A percentile compares a stretch with the other conserved stretches of the same genome.
phyloP scores from a whole-genome alignment of 2,329 filamentous ascomycete species.

The Monilinia fructicola region DNA sequence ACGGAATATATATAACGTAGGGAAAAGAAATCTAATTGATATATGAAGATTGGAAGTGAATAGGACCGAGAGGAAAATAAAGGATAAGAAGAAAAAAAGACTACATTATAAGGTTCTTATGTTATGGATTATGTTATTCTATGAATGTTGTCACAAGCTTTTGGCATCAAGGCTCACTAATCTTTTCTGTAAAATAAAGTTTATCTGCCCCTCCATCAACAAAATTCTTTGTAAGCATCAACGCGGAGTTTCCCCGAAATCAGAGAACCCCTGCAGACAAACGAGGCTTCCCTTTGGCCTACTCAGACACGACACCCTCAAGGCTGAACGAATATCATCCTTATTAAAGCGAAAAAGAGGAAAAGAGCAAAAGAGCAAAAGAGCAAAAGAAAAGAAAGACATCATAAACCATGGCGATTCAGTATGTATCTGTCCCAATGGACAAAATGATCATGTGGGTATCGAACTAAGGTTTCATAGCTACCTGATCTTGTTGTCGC shows the following conservation, averaged over 20 bases:
- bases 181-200: not conserved
- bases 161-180: slow-evolving; percentile 2
- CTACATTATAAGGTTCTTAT: not conserved
- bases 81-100: slow-evolving; percentile 12
- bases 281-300: slow-evolving; percentile 3
- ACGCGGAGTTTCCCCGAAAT: not conserved
- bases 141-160: slow-evolving; percentile 19
- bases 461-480: slow-evolving; percentile 49
- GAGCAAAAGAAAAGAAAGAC: not conserved
- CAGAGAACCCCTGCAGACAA: no score
- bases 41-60: not conserved
- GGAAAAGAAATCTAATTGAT: not conserved
- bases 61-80: slow-evolving; percentile 3
- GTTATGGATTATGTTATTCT: slow-evolving; percentile 12
- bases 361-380: no score
- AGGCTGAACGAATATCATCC: slow-evolving; percentile 11
- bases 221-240: slow-evolving; percentile 19
- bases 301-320: slow-evolving; percentile 19
- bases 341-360: no score
- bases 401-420: slow-evolving; percentile 48
- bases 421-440: slow-evolving; percentile 44
- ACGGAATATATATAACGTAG: not conserved
- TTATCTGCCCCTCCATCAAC: slow-evolving; percentile 19
- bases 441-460: not conserved
- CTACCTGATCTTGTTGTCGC: slow-evolving; percentile 94